Evolutionary conservation across 73 alveolate genomes (phyloP), one percentile per base, ranked within the genome.

Genomic region (Uronychia setigera): DNA sequence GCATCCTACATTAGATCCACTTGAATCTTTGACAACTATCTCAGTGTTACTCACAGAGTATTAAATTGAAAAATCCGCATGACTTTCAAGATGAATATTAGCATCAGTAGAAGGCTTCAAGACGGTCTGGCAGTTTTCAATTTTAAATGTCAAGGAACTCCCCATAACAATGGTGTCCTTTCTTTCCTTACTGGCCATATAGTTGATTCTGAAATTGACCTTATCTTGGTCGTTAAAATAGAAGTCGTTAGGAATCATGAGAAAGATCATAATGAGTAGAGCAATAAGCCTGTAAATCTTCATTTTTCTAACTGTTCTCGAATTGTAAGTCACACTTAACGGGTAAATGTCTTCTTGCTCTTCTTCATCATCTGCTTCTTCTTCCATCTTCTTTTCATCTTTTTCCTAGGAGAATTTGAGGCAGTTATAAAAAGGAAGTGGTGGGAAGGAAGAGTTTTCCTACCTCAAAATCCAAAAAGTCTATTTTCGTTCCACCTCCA

Each of bases 321-420:
- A 14, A 13, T 79, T 59, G 28, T 32, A 79, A 25, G 31, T 79
- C 33, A 32, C 33, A 28, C 85, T 79, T 13, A 79, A 32, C 26
- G 85, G 85, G 76, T 79, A 79, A 1, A 79, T 59, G n/a, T 79
- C 34, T 11, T 11, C 5, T 11, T 11, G 5, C 67, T 11, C 67
- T 13, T 79, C 85, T 33, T 79, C 82, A 1, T 76, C 82, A 31
- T 76, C 82, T 46, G 5, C 67, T 46, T 46, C 5, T 11, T 46
- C 67, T 5, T 46, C 19, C 67, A 19, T 5, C 5, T 46, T 5
- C n/a, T 19, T 46, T 11, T 11, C 19, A 11, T 46, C 67, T 11
- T 46, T 19, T 46, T 46, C 67, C 19, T 5, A 46, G 19, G 67
- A 46, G 19, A 11, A 5, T 19, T 19, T 19, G n/a, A 46, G n/a